Conservation (phyloP, 768 basidiomycete species). For the Lenzites betulinus region DNA sequence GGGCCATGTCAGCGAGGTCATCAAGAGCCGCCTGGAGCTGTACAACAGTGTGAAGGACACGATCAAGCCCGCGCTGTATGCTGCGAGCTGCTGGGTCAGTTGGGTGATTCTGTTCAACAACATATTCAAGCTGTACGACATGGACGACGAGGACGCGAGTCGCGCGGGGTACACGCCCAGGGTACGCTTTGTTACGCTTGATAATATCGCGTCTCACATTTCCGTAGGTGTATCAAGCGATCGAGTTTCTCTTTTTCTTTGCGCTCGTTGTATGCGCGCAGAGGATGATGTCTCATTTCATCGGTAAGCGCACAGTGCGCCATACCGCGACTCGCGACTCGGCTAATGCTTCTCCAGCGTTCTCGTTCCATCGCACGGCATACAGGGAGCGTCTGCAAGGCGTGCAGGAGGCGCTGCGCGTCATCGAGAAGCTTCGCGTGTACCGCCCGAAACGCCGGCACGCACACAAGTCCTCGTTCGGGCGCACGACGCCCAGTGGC, state of each 20-base stretch:
- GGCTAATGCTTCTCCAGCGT: constrained; percentile 41
- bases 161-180: constrained; percentile 61
- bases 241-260: constrained; percentile 80
- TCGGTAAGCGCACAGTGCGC: constrained; percentile 38
- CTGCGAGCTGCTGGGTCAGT: constrained; percentile 66
- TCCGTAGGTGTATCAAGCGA: constrained; percentile 53
- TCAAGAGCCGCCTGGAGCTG: constrained; percentile 68
- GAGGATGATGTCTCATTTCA: constrained; percentile 68
- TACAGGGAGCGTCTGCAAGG: constrained; percentile 69
- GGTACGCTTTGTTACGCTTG: constrained; percentile 38
- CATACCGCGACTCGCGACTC: too few relatives aligned
- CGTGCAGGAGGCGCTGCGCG: constrained; percentile 53
- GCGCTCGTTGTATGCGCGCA: constrained; percentile 62
- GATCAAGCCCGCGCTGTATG: constrained; percentile 73
- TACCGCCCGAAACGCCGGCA: constrained; percentile 57
- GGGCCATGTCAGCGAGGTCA: constrained; percentile 73
- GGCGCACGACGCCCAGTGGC: constrained; percentile 43
- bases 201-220: too few relatives aligned
- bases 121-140: constrained; percentile 61
- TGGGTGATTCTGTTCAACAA: constrained; percentile 75
- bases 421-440: constrained; percentile 66
- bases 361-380: constrained; percentile 76
- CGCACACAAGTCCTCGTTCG: constrained; percentile 31
- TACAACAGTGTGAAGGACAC: constrained; percentile 72
- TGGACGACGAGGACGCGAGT: constrained; percentile 41